These are phyloP conservation scores for Pestalotiopsis sp. DNA, from an alignment of 2,329 filamentous ascomycete species.

Conservation along the genomic window DNA sequence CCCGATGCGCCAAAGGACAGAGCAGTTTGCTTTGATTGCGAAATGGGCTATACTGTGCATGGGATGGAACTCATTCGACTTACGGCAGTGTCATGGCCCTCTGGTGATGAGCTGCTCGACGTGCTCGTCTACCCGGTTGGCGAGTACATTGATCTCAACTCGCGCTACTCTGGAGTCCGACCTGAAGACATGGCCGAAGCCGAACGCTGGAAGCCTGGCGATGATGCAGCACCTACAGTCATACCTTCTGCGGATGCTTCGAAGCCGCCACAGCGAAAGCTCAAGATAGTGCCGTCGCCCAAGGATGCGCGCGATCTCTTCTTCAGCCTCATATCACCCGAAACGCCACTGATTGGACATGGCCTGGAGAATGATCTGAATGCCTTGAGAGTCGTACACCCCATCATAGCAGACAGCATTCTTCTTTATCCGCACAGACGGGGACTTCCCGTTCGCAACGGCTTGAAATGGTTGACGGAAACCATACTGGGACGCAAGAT, in stretches of 20 bases:
- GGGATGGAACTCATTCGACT: constrained; percentile 89
- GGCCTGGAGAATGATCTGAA: constrained; percentile 96
- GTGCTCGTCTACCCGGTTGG: constrained; percentile 83
- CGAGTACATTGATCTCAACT: constrained; percentile 87
- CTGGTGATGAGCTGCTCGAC: constrained; percentile 75
- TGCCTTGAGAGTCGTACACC: constrained; percentile 80
- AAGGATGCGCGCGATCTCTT: constrained; percentile 75
- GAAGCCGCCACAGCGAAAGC: constrained; percentile 39
- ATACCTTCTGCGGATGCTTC: constrained; percentile 21
- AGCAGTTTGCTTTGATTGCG: constrained; percentile 89
- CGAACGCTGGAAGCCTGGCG: constrained; percentile 49
- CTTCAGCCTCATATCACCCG: constrained; percentile 72
- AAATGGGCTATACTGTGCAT: constrained; percentile 93
- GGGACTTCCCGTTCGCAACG: constrained; percentile 76
- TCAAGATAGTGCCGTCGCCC: constrained; percentile 78
- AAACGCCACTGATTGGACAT: constrained; percentile 87
- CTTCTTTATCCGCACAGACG: constrained; percentile 78
- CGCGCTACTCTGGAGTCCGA: constrained; percentile 85
- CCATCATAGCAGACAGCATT: constrained; percentile 82
- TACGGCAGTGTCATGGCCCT: constrained; percentile 87
- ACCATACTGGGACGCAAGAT: constrained; percentile 75
- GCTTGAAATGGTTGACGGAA: constrained; percentile 75
- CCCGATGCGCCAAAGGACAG: constrained; percentile 49
- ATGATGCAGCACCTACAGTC: constrained; percentile 28
- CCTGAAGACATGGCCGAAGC: constrained; percentile 76